A percentile compares a stretch with the other conserved stretches of the same genome.
These are phyloP conservation scores for Aegilops sharonensis DNA, from an alignment of 176 grass and related monocot species.

Conservation along the genomic window DNA sequence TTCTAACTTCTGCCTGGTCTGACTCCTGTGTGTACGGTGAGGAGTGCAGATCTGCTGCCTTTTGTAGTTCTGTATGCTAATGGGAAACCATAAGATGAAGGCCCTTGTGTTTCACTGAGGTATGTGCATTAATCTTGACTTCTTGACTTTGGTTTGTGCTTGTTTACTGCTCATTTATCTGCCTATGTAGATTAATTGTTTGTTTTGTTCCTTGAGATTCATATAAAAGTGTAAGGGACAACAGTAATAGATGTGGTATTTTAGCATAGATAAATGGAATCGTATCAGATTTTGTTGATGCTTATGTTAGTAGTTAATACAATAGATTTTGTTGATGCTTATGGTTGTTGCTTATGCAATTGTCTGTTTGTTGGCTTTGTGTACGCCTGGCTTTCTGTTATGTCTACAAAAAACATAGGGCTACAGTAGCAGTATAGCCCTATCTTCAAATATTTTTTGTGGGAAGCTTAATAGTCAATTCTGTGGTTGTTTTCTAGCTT, in stretches of 20 bases:
- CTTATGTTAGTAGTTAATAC: neutral
- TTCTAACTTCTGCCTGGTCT: too few relatives aligned
- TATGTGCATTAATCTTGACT: neutral
- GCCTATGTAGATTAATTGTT: too few relatives aligned
- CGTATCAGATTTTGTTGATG: neutral
- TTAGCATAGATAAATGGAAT: neutral
- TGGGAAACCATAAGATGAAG: neutral
- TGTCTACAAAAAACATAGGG: neutral
- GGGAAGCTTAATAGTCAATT: neutral
- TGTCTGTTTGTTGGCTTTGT: neutral
- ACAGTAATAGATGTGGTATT: neutral
- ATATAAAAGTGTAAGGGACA: neutral
- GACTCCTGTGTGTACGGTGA: too few relatives aligned
- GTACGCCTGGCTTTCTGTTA: neutral
- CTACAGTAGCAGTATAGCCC: neutral
- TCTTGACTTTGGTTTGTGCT: too few relatives aligned
- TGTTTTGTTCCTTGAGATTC: too few relatives aligned
- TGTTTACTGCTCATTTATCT: too few relatives aligned
- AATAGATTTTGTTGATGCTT: neutral
- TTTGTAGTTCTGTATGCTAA: too few relatives aligned
- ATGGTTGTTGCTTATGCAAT: neutral
- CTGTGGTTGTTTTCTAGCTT: neutral
- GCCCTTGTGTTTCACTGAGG: neutral
- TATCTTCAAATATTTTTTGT: neutral
- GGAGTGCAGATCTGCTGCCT: too few relatives aligned